A percentile compares a stretch with the other conserved stretches of the same genome.
phyloP scores from a whole-genome alignment of 805 yeast genomes.

The Zygoascus tannicola region DNA sequence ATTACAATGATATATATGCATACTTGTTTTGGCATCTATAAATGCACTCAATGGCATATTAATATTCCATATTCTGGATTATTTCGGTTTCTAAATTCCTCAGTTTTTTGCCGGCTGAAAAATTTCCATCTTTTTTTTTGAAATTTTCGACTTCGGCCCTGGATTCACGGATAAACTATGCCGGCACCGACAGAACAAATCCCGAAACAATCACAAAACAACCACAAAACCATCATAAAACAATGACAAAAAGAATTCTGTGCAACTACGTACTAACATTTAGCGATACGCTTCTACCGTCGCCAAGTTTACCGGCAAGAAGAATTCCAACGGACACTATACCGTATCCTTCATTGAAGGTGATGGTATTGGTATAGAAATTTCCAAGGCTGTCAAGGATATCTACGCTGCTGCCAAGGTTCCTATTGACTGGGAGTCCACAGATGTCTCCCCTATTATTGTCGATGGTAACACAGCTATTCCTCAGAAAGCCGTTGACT shows the following conservation, averaged over 20 bases:
- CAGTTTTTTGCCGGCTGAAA: too few species aligned
- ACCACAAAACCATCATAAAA: neutral
- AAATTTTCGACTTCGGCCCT: neutral
- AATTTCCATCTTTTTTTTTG: too few species aligned
- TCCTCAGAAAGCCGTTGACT: constrained; percentile 85
- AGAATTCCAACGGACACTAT: constrained; percentile 57
- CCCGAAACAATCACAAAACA: neutral
- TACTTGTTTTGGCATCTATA: too few species aligned
- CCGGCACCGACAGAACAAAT: neutral
- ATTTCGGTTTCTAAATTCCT: too few species aligned
- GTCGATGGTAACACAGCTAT: constrained; percentile 89
- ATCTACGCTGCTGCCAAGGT: constrained; percentile 91
- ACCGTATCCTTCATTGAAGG: constrained; percentile 95
- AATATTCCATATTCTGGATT: too few species aligned
- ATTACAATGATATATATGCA: too few species aligned
- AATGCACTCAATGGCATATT: too few species aligned
- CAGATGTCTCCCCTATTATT: constrained; percentile 89
- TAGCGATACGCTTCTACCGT: constrained; percentile 27
- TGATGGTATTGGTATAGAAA: constrained; percentile 96
- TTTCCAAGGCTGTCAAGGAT: constrained; percentile 86
- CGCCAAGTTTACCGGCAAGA: constrained; percentile 34
- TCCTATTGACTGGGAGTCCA: constrained; percentile 95
- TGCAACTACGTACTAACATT: too few species aligned
- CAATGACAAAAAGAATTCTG: neutral
- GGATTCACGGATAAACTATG: neutral